Conservation (phyloP, 164 flowering plant species). For the Vitis cinerea region DNA sequence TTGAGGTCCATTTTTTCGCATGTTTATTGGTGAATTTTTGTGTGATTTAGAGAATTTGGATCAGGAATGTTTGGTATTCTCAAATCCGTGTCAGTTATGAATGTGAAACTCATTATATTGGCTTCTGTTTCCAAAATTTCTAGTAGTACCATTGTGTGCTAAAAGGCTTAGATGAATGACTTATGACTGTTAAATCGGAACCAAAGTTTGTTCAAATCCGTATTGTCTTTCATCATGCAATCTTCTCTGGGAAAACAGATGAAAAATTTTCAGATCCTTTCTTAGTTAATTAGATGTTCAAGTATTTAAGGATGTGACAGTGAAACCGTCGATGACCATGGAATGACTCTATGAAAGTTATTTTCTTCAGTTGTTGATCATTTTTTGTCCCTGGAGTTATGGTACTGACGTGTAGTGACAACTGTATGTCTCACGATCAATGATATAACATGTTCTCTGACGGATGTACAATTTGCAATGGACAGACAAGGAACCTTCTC, state of each 20-base stretch:
- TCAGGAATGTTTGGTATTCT: not conserved
- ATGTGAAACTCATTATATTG: not conserved
- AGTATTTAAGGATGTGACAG: not conserved
- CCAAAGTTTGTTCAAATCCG: not conserved
- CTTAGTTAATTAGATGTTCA: too few relatives aligned
- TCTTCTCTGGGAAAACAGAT: too few relatives aligned
- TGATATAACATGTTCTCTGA: not conserved
- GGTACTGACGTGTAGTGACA: too few relatives aligned
- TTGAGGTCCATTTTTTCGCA: not conserved
- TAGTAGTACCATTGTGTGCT: too few relatives aligned
- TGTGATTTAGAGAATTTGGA: not conserved
- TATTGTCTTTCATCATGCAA: too few relatives aligned
- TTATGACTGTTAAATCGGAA: not conserved
- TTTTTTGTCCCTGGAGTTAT: too few relatives aligned
- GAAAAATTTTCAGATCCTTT: too few relatives aligned
- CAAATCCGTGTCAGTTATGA: not conserved
- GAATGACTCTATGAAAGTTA: too few relatives aligned
- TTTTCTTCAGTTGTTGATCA: too few relatives aligned
- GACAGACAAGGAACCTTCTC: constrained; percentile 85
- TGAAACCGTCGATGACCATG: not conserved
- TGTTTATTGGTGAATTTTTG: not conserved
- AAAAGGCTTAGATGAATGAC: not conserved
- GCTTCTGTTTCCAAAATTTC: not conserved
- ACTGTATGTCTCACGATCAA: too few relatives aligned
- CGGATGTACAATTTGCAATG: not conserved